Conservation (phyloP, 306 rosid species). For the Malus domestica region ASM211411v1 NC_041797.1:34213001-34213500, state of each 20-base stretch:
- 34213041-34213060: slow-evolving; percentile 3
- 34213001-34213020: neutral
- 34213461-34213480: slow-evolving; percentile 7
- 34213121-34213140: slow-evolving; percentile 27
- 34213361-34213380: slow-evolving; percentile 92
- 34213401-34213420: slow-evolving; percentile 92
- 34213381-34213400: slow-evolving; percentile 89
- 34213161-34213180: slow-evolving; percentile 71
- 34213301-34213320: slow-evolving; percentile 95
- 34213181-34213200: slow-evolving; percentile 92
- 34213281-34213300: slow-evolving; percentile 88
- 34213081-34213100: neutral
- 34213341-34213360: slow-evolving; percentile 96
- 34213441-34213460: slow-evolving; percentile 14
- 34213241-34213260: slow-evolving; percentile 79
- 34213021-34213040: neutral
- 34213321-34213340: slow-evolving; percentile 98
- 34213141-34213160: slow-evolving; percentile 81
- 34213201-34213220: slow-evolving; percentile 78
- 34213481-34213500: neutral
- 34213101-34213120: slow-evolving; percentile 3
- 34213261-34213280: slow-evolving; percentile 79
- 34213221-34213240: slow-evolving; percentile 81
- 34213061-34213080: neutral
- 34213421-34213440: slow-evolving; percentile 98